Percentiles rank a stretch among this genome's conserved stretches.
These are phyloP conservation scores for Peribolospora kevripleyi DNA, from an alignment of 768 basidiomycete genomes.

Conservation along the genomic window DNA sequence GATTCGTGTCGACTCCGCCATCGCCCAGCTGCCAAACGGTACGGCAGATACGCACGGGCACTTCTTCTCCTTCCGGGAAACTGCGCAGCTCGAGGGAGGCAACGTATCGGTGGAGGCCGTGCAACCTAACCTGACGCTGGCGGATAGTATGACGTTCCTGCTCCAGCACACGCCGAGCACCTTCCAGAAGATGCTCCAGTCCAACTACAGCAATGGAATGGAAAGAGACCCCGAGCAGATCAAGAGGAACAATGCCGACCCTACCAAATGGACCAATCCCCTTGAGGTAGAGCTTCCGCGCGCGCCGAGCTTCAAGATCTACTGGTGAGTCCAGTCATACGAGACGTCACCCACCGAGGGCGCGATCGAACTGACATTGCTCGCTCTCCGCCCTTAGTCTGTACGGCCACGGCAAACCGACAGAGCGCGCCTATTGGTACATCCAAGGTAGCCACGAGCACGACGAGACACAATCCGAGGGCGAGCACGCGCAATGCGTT, in stretches of 20 bases:
- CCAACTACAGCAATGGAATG: constrained; percentile 77
- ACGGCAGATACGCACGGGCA: constrained; percentile 34
- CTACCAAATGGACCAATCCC: constrained; percentile 64
- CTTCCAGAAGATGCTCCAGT: constrained; percentile 34
- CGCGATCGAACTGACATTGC: not conserved
- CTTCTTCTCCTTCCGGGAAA: constrained; percentile 48
- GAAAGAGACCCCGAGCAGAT: constrained; percentile 47
- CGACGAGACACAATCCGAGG: constrained; percentile 32
- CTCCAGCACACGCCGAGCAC: constrained; percentile 50
- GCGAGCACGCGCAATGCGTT: constrained; percentile 24
- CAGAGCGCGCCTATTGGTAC: constrained; percentile 11
- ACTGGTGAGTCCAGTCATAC: constrained; percentile 25
- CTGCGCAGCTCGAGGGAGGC: constrained; percentile 9
- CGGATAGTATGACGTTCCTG: constrained; percentile 52
- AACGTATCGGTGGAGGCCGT: constrained; percentile 9
- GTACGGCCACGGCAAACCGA: constrained; percentile 89
- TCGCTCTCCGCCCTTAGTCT: constrained; percentile 18
- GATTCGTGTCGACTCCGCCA: constrained; percentile 22
- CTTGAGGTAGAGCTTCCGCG: constrained; percentile 35
- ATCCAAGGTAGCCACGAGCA: constrained; percentile 40
- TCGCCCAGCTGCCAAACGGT: constrained; percentile 17
- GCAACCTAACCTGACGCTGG: constrained; percentile 46
- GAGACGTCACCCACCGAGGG: not conserved
- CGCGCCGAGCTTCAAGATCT: constrained; percentile 77
- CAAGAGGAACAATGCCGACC: constrained; percentile 42